Conservation (phyloP, 106 monocot species). For the Triglochin maritima region DNA sequence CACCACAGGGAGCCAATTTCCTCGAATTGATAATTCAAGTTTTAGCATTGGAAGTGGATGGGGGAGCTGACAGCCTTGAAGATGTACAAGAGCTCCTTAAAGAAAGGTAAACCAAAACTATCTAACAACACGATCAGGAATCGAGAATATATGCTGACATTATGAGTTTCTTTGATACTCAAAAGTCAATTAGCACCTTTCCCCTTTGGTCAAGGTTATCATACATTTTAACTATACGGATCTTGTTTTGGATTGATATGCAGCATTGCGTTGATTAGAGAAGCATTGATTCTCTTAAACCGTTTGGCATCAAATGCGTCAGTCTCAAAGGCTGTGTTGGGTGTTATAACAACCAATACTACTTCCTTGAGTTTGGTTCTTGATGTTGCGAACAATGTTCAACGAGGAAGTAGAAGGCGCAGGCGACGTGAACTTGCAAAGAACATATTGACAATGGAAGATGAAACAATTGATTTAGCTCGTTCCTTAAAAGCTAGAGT, state of each 20-base stretch:
- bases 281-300: conserved; percentile 77
- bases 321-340: conserved; percentile 44
- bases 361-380: conserved; percentile 38
- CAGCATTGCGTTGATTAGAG: conserved; percentile 49
- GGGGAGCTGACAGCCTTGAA: conserved; percentile 1
- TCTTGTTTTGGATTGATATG: not conserved
- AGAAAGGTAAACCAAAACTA: conserved; percentile 42
- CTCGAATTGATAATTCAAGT: conserved; percentile 54
- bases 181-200: not conserved
- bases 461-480: conserved; percentile 54
- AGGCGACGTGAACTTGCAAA: conserved; percentile 4
- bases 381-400: conserved; percentile 49
- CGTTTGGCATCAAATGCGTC: conserved; percentile 56
- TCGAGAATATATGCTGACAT: not conserved
- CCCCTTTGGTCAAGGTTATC: no score
- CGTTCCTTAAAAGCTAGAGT: conserved; percentile 46
- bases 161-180: not conserved
- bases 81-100: conserved; percentile 22
- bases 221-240: not conserved
- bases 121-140: not conserved
- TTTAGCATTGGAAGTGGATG: conserved; percentile 45
- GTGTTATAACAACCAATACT: conserved; percentile 38
- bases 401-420: conserved; percentile 12
- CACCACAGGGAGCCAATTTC: conserved; percentile 38
- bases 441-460: conserved; percentile 17